A percentile compares a stretch with the other conserved stretches of the same genome.
Conservation (phyloP, 2,329 filamentous ascomycete species). For the Trichoderma aggressivum region DNA sequence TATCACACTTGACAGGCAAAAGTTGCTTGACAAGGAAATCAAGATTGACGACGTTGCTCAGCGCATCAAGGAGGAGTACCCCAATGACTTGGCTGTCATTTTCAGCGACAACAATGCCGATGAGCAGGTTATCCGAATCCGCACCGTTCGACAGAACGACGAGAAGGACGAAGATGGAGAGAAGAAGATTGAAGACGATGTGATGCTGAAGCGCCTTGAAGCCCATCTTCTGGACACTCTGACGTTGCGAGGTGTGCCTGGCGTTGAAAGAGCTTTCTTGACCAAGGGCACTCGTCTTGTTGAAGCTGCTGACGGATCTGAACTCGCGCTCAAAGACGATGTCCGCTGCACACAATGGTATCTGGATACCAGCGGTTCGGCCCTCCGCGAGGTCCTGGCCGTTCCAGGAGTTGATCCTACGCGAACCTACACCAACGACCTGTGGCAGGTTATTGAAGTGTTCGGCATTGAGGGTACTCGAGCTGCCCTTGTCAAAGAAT, state of each 20-base stretch:
- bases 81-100: conserved; percentile 81
- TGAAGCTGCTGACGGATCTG: conserved; percentile 65
- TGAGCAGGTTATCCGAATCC: conserved; percentile 88
- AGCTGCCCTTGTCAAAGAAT: conserved; percentile 78
- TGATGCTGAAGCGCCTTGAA: conserved; percentile 88
- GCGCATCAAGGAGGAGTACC: conserved; percentile 86
- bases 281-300: conserved; percentile 72
- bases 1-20: conserved; percentile 87
- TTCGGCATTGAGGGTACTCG: conserved; percentile 96
- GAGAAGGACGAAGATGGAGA: conserved; percentile 68
- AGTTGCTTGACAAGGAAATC: conserved; percentile 91
- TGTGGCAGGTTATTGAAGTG: conserved; percentile 90
- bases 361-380: conserved; percentile 88
- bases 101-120: conserved; percentile 99
- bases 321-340: conserved; percentile 72
- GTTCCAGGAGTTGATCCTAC: conserved; percentile 84
- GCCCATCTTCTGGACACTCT: conserved; percentile 87
- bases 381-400: conserved; percentile 77
- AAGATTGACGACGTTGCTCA: conserved; percentile 86
- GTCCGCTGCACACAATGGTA: conserved; percentile 86
- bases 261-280: conserved; percentile 89
- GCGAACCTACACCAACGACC: conserved; percentile 90
- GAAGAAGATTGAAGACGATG: conserved; percentile 73
- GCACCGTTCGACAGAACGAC: conserved; percentile 68
- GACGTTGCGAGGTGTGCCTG: conserved; percentile 83